A percentile compares a stretch with the other conserved stretches of the same genome.
These are phyloP conservation scores for Anthracocystis panici-leucophaei DNA, from an alignment of 1,284 basidiomycete species.

Conservation along the genomic window DNA sequence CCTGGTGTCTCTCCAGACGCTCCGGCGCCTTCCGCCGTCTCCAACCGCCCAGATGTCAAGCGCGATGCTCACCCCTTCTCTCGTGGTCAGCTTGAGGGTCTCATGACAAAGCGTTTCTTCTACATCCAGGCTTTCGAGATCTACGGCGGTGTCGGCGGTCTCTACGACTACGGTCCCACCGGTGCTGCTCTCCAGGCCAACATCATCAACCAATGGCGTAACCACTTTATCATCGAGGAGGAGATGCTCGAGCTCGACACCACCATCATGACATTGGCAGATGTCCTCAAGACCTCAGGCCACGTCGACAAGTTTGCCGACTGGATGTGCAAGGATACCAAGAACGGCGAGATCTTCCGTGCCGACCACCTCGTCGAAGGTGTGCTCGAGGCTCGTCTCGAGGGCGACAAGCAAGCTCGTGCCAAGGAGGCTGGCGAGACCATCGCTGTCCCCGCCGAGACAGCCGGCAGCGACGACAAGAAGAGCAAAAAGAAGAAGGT, in stretches of 20 bases:
- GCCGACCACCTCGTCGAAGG: conserved; percentile 96
- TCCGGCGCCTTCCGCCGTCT: conserved; percentile 47
- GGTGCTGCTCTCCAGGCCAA: conserved; percentile 96
- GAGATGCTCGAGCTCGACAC: conserved; percentile 99
- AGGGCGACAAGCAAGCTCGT: conserved; percentile 92
- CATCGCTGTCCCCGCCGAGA: conserved; percentile 26
- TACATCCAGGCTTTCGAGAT: conserved; percentile 98
- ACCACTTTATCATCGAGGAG: conserved; percentile 98
- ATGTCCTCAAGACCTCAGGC: conserved; percentile 97
- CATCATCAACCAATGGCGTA: conserved; percentile 95
- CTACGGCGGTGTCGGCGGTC: conserved; percentile 96
- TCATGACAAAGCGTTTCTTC: conserved; percentile 94
- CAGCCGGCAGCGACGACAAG: conserved; percentile 69
- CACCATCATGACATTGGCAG: conserved; percentile 93
- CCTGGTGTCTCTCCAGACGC: conserved; percentile 40
- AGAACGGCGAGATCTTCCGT: conserved; percentile 95
- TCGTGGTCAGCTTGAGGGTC: conserved; percentile 84
- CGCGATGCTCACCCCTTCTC: conserved; percentile 83
- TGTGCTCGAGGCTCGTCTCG: conserved; percentile 89
- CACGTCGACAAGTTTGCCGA: conserved; percentile 98
- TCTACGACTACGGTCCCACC: conserved; percentile 79
- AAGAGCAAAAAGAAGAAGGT: conserved; percentile 85
- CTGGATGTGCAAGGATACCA: conserved; percentile 97
- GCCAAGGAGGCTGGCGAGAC: conserved; percentile 69
- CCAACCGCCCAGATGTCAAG: conserved; percentile 57